Evolutionary conservation across 2,329 filamentous ascomycete genomes (phyloP).

Genomic region (Beauveria sp.): DNA sequence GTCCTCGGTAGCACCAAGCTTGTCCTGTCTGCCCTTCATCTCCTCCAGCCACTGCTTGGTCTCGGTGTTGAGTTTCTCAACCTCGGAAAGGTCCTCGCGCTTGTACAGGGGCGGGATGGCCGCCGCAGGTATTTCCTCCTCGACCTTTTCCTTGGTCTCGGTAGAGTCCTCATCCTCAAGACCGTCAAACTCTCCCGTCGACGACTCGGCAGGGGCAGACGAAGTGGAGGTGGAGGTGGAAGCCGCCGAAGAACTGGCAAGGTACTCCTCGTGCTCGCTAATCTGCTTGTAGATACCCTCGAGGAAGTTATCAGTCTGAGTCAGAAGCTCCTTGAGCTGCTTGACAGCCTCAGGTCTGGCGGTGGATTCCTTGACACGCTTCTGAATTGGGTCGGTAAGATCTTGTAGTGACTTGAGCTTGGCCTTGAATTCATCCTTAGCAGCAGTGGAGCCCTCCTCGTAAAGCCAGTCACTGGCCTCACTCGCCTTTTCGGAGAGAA

Average conservation of each 20-base stretch:
- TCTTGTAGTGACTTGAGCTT: slow-evolving; percentile 71
- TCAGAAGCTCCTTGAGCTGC: slow-evolving; percentile 60
- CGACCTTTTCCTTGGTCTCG: slow-evolving; percentile 33
- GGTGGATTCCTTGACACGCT: slow-evolving; percentile 62
- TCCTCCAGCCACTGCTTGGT: slow-evolving; percentile 68
- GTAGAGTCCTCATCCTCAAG: slow-evolving; percentile 61
- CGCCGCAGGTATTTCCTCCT: slow-evolving; percentile 34
- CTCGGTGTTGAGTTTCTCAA: slow-evolving; percentile 55
- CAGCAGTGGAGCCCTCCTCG: slow-evolving; percentile 70
- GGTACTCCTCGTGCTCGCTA: slow-evolving; percentile 55
- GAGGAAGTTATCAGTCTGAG: slow-evolving; percentile 63
- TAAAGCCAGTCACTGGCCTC: slow-evolving; percentile 85
- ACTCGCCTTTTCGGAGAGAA: slow-evolving; percentile 60
- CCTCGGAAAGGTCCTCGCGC: slow-evolving; percentile 59
- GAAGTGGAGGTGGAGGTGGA: slow-evolving; percentile 19
- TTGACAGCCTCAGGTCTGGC: slow-evolving; percentile 65
- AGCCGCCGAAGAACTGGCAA: slow-evolving; percentile 45
- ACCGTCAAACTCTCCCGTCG: slow-evolving; percentile 57
- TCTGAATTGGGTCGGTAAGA: slow-evolving; percentile 69
- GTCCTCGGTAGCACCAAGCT: slow-evolving; percentile 62
- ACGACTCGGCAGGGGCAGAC: slow-evolving; percentile 32
- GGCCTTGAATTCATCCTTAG: slow-evolving; percentile 64
- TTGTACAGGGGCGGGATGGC: slow-evolving; percentile 62
- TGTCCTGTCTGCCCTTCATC: slow-evolving; percentile 62
- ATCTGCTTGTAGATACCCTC: slow-evolving; percentile 64